A percentile compares a stretch with the other conserved stretches of the same genome.
Conservation (phyloP, 768 basidiomycete genomes). For the Peribolospora baueri region DNA sequence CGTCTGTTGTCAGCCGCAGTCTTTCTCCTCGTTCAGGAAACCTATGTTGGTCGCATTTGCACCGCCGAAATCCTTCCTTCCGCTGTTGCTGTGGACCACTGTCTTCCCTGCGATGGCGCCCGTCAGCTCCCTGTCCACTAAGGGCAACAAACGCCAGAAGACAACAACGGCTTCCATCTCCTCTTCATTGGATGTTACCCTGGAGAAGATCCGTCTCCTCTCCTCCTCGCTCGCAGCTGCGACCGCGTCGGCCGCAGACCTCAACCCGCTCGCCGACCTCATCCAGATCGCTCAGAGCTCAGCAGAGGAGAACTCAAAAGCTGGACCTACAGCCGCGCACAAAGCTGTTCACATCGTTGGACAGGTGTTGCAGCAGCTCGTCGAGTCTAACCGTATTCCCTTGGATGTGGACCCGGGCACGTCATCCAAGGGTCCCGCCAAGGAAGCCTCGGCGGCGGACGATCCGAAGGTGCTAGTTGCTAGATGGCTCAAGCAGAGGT, state of each 20-base stretch:
- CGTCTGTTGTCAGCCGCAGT: not conserved
- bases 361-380: constrained; percentile 42
- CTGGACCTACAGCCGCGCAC: constrained; percentile 30
- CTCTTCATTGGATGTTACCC: constrained; percentile 30
- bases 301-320: constrained; percentile 15
- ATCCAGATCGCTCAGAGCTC: constrained; percentile 30
- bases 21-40: no score
- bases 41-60: no score
- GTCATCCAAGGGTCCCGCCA: constrained; percentile 1
- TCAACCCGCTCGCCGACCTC: constrained; percentile 56
- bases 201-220: not conserved
- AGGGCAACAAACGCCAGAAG: constrained; percentile 7
- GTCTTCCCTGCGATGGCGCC: no score
- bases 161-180: constrained; percentile 19
- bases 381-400: constrained; percentile 35
- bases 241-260: constrained; percentile 31
- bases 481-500: no score
- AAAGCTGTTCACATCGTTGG: constrained; percentile 65
- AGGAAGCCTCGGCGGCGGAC: constrained; percentile 32
- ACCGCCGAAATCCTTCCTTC: no score
- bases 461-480: constrained; percentile 16
- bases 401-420: constrained; percentile 21
- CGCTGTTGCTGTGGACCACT: no score
- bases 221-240: constrained; percentile 26
- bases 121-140: not conserved